Evolutionary conservation across 345 rosid species (phyloP).

Genomic region (Citrus unshiu): DNA sequence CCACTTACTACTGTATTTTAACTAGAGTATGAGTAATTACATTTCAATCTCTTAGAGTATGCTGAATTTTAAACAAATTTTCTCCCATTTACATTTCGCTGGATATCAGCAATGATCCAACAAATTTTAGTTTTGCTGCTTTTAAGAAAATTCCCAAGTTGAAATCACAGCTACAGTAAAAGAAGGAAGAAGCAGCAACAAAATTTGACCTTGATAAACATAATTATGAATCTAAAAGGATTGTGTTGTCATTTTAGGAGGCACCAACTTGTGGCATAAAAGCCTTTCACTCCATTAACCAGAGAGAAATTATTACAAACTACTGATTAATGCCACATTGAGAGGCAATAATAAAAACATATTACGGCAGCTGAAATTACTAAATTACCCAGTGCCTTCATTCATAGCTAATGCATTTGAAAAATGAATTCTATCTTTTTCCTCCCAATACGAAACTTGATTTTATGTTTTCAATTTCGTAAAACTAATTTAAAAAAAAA

Average conservation of each 20-base stretch:
- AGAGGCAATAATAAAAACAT: background rate
- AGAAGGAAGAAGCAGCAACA: background rate
- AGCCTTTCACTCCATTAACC: background rate
- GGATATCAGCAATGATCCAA: no score
- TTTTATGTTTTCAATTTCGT: no score
- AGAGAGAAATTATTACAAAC: background rate
- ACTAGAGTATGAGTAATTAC: no score
- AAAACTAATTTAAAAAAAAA: no score
- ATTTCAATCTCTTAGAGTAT: no score
- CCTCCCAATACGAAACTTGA: no score
- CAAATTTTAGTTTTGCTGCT: no score
- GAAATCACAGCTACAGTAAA: background rate
- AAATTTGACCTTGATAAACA: background rate
- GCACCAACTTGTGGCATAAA: background rate
- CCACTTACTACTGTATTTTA: no score
- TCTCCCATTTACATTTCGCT: no score
- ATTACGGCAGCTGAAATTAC: background rate
- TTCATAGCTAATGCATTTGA: no score
- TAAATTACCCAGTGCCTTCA: background rate
- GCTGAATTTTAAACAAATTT: no score
- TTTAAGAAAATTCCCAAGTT: background rate
- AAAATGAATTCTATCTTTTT: no score
- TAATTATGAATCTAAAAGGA: background rate
- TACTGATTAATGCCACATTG: background rate
- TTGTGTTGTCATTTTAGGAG: slow-evolving; percentile 1